Evolutionary conservation across 352 stramenopile species (phyloP), one percentile per base, ranked within the genome.

Genomic region (Peronospora belbahrii): DNA sequence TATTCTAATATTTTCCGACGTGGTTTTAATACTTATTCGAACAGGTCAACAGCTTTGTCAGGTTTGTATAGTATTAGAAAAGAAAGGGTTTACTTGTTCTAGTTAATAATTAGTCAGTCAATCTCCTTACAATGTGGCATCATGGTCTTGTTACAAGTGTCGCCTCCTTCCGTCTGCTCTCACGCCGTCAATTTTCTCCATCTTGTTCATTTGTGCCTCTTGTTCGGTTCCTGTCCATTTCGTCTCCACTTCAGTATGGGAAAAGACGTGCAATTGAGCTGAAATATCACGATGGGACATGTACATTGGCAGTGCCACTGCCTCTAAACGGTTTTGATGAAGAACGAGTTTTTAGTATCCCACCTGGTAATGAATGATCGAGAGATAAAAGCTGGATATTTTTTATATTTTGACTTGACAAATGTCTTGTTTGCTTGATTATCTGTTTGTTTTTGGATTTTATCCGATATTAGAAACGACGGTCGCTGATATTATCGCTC

Each of bases 291-390:
- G 74, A 91, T 39, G 80, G 74, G 23, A 74, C 70, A 23, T 88
- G 80, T 42, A 85, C 74, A 14, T 48, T 91, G 24, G 76, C 80
- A 28, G 67, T 91, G 39, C 80, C 80, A 6, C 51, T 91, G 20
- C 78, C 78, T n/a, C 67, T 89, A n/a, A 81, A 49, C 22, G 78
- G 75, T 9, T 86, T 85, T 42, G 79, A 88, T 39, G 76, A 87
- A 47, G 72, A 88, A 61, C 67, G 79, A 13, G 79, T 87, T 17
- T 88, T 88, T 53, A 87, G 66, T 42, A 77, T 89, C 27, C 72
- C 74, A 8, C 72, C 70, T 33, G 76, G 72, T 83, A 55, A 39
- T 13, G 13, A 37, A 37, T 7, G 13, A 19, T 13, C 17, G 4
- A 20, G 15, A 24, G 10, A 24, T 6, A 11, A 24, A 39, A 39